phyloP scores from a whole-genome alignment of 768 basidiomycete genomes.

The Boletus vinaceobasis region DNA sequence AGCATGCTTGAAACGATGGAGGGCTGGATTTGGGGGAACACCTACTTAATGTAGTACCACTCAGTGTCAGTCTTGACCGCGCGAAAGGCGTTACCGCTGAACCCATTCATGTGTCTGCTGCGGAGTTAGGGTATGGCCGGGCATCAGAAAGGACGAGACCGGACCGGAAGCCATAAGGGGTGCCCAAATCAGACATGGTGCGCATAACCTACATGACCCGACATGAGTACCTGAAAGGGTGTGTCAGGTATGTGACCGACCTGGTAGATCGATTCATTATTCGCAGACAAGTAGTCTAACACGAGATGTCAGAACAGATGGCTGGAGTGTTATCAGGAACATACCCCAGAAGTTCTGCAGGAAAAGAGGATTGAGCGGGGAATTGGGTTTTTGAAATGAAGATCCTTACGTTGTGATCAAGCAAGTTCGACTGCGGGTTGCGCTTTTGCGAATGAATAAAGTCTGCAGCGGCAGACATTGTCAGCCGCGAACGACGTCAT shows the following conservation, averaged over 20 bases:
- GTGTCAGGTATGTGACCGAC: neutral
- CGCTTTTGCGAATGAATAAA: neutral
- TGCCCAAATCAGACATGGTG: neutral
- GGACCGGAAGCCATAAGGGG: neutral
- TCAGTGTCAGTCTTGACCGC: neutral
- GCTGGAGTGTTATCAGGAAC: neutral
- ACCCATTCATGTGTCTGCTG: neutral
- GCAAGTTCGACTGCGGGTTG: neutral
- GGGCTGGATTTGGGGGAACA: neutral
- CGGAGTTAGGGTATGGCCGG: neutral
- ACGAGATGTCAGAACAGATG: neutral
- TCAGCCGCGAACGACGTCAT: neutral
- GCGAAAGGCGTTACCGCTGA: neutral
- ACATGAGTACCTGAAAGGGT: neutral
- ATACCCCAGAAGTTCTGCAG: neutral
- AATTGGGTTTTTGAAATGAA: neutral
- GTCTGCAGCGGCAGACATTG: neutral
- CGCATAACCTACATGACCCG: neutral
- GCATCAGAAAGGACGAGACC: neutral
- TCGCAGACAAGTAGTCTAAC: neutral
- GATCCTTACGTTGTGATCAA: neutral
- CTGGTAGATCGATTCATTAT: neutral
- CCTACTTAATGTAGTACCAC: neutral
- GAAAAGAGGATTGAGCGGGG: neutral
- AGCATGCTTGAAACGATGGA: neutral